These are phyloP conservation scores for Ophiosphaerella narmari DNA, from an alignment of 2,329 filamentous ascomycete genomes.

Conservation along the genomic window DNA sequence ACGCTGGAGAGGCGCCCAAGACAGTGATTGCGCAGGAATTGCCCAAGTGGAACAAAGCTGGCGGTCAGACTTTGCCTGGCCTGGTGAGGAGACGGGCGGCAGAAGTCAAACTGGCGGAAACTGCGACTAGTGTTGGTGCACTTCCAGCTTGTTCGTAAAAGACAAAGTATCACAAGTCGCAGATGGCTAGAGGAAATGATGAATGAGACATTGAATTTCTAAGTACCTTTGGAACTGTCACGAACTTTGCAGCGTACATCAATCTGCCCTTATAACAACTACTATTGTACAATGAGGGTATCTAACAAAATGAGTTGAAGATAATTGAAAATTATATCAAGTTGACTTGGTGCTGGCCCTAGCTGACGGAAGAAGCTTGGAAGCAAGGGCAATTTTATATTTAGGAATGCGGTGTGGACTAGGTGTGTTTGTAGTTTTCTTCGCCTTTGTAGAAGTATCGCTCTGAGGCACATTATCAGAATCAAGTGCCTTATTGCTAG, in stretches of 20 bases:
- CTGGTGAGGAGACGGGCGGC: slow-evolving; percentile 51
- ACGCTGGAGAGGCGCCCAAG: slow-evolving; percentile 50
- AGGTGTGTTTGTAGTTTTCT: slow-evolving; percentile 3
- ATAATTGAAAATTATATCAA: neutral
- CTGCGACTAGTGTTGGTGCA: slow-evolving; percentile 17
- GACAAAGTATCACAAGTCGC: neutral
- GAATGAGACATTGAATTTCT: neutral
- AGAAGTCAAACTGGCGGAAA: slow-evolving; percentile 51
- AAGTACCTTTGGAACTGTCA: neutral
- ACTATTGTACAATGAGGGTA: slow-evolving; percentile 8
- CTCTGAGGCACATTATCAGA: neutral
- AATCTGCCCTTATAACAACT: neutral
- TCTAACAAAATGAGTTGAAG: neutral
- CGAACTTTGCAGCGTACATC: no score
- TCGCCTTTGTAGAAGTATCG: slow-evolving; percentile 6
- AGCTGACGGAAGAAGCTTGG: slow-evolving; percentile 29
- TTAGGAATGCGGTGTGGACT: slow-evolving; percentile 32
- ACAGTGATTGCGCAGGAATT: slow-evolving; percentile 53
- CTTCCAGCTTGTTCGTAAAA: slow-evolving; percentile 16
- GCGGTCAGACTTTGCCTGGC: slow-evolving; percentile 48
- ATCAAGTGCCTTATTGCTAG: neutral
- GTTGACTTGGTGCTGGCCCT: slow-evolving; percentile 3
- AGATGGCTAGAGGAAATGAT: neutral
- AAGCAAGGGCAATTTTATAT: slow-evolving; percentile 40
- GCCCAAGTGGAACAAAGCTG: slow-evolving; percentile 55